phyloP scores from a whole-genome alignment of 2,329 filamentous ascomycete genomes.

The Hawksworthiomyces lignivorus region DNA sequence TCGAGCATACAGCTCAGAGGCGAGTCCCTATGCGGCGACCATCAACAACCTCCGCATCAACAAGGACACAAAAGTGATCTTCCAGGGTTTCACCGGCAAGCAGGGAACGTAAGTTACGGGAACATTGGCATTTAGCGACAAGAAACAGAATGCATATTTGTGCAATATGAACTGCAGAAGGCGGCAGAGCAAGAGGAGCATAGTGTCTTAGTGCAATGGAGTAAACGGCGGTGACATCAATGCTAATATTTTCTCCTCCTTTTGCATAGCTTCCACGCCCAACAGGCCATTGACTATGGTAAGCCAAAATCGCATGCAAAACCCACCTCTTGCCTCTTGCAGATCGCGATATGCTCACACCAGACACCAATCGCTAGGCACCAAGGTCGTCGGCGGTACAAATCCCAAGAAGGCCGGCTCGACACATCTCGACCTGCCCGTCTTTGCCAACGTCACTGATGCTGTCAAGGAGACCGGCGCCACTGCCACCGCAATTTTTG shows the following conservation, averaged over 20 bases:
- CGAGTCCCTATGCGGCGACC: slow-evolving; percentile 63
- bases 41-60: slow-evolving; percentile 88
- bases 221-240: not conserved
- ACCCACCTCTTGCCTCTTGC: too few species aligned
- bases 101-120: slow-evolving; percentile 71
- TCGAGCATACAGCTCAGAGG: slow-evolving; percentile 67
- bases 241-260: slow-evolving; percentile 2
- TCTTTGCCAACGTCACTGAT: slow-evolving; percentile 84
- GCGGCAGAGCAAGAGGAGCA: too few species aligned
- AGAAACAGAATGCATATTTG: too few species aligned
- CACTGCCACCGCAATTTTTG: slow-evolving; percentile 89
- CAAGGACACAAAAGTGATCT: slow-evolving; percentile 86
- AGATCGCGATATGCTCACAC: too few species aligned
- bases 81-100: slow-evolving; percentile 95
- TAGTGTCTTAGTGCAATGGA: not conserved
- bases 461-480: slow-evolving; percentile 87
- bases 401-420: slow-evolving; percentile 97
- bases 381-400: slow-evolving; percentile 94
- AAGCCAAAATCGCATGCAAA: slow-evolving; percentile 31
- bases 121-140: too few species aligned
- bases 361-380: slow-evolving; percentile 64
- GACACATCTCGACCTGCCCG: slow-evolving; percentile 82
- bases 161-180: too few species aligned
- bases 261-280: slow-evolving; percentile 78
- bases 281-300: slow-evolving; percentile 98